These are phyloP conservation scores for Delphinella strobiligena DNA, from an alignment of 2,329 filamentous ascomycete species.

Conservation along the genomic window DNA sequence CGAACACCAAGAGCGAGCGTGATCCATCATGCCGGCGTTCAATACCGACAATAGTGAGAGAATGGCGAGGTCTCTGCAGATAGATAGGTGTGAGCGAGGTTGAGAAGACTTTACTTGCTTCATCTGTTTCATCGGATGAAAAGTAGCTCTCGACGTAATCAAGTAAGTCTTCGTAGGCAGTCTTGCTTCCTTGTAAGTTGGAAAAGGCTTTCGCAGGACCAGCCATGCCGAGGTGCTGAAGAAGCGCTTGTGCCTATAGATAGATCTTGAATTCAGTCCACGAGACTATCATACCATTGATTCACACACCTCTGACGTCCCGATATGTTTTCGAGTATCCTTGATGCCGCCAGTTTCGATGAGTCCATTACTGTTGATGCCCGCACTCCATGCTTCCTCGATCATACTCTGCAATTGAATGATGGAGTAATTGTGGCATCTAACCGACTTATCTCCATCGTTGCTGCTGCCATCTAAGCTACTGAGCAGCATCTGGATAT, in stretches of 20 bases:
- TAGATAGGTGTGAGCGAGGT: constrained; percentile 74
- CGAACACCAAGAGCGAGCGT: constrained; percentile 68
- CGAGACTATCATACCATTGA: not conserved
- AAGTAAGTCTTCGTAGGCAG: constrained; percentile 45
- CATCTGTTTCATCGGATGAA: constrained; percentile 25
- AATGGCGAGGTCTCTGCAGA: constrained; percentile 81
- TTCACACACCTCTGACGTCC: constrained; percentile 55
- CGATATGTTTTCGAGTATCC: constrained; percentile 85
- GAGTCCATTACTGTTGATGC: constrained; percentile 62
- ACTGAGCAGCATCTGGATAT: constrained; percentile 83
- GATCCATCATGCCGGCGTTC: constrained; percentile 55
- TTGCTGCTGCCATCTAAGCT: constrained; percentile 31
- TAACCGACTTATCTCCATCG: constrained; percentile 10
- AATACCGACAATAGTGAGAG: constrained; percentile 76
- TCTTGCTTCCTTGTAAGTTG: constrained; percentile 25
- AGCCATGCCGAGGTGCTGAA: constrained; percentile 40
- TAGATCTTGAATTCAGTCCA: not conserved
- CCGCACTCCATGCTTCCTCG: constrained; percentile 75
- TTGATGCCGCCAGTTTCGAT: constrained; percentile 73
- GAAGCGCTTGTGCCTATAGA: constrained; percentile 44
- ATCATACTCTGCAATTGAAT: constrained; percentile 75
- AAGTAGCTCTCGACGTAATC: constrained; percentile 64
- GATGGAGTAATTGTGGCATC: constrained; percentile 52
- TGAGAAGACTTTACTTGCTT: constrained; percentile 46
- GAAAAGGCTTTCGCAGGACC: not conserved